Conservation (phyloP, 176 grass and related monocot genomes). For the Areca catechu region DNA sequence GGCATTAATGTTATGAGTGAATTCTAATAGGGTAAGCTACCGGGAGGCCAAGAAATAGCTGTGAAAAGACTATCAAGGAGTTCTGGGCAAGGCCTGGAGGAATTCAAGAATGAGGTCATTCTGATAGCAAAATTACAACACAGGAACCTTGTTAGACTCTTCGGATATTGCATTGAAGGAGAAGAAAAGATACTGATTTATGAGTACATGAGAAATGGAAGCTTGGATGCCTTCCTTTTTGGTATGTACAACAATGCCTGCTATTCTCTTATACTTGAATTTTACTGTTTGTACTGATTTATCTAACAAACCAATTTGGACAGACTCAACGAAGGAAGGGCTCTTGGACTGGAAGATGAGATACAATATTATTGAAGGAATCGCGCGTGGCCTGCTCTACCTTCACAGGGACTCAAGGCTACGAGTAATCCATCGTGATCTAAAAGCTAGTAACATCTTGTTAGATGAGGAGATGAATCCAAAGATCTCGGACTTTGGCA, state of each 20-base stretch:
- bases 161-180: constrained; percentile 31
- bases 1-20: too few relatives aligned
- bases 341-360: constrained; percentile 36
- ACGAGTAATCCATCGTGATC: constrained; percentile 13
- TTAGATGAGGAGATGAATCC: constrained; percentile 9
- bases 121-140: constrained; percentile 37
- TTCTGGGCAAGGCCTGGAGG: constrained; percentile 30
- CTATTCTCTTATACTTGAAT: background rate
- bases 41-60: constrained; percentile 28
- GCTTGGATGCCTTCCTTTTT: constrained; percentile 37
- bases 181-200: constrained; percentile 30
- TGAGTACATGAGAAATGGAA: constrained; percentile 34
- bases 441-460: constrained; percentile 15
- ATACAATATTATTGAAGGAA: constrained; percentile 36
- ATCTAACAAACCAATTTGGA: background rate
- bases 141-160: constrained; percentile 33
- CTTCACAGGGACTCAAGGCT: constrained; percentile 31
- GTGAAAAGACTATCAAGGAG: constrained; percentile 31
- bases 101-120: constrained; percentile 43
- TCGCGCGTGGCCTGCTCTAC: constrained; percentile 33
- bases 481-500: constrained; percentile 19
- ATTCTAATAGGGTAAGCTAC: constrained; percentile 17
- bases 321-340: constrained; percentile 25
- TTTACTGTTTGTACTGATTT: background rate
- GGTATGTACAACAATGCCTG: constrained; percentile 2